phyloP scores from a whole-genome alignment of 306 rosid genomes.

The Glycine tomentella region DNA sequence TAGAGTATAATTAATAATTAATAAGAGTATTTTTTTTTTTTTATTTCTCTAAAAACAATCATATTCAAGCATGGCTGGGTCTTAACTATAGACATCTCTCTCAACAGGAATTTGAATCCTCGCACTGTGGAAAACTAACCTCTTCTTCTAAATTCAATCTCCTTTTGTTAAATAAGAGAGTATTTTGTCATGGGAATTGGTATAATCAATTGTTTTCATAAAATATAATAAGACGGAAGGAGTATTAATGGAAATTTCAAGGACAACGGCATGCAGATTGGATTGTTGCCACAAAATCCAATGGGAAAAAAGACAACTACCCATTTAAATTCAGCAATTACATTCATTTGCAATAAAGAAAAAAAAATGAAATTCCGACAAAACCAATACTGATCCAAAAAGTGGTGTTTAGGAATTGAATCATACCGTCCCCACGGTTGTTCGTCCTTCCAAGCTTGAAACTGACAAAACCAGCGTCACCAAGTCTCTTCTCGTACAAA shows the following conservation, averaged over 20 bases:
- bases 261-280: not conserved
- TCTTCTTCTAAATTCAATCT: too few species aligned
- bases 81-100: too few species aligned
- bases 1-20: too few species aligned
- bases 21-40: too few species aligned
- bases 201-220: not conserved
- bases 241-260: not conserved
- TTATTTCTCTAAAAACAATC: too few species aligned
- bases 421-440: constrained; percentile 94
- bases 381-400: not conserved
- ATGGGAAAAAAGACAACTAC: not conserved
- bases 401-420: not conserved
- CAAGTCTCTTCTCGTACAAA: constrained; percentile 76
- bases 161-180: not conserved
- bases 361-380: not conserved
- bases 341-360: not conserved
- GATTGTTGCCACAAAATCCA: not conserved
- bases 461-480: constrained; percentile 75
- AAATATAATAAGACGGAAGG: not conserved
- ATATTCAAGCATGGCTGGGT: too few species aligned
- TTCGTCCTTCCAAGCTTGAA: constrained; percentile 93
- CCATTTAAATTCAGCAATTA: constrained; percentile 4
- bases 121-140: not conserved
- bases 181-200: too few species aligned
- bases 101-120: too few species aligned